Evolutionary conservation across 495 filamentous ascomycete genomes (phyloP).

Genomic region (Neurospora pannonica): DNA sequence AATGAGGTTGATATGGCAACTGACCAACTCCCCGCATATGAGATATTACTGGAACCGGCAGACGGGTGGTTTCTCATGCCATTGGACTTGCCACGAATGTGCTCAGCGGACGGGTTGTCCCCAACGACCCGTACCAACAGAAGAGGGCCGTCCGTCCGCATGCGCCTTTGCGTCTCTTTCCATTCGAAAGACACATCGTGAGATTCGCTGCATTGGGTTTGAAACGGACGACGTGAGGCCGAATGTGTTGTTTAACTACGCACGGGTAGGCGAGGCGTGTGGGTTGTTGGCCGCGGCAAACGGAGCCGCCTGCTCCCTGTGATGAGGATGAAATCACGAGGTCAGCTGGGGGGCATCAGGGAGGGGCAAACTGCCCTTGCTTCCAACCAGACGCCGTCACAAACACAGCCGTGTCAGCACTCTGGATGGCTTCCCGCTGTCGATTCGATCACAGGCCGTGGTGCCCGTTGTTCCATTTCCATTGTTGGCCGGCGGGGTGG

Average conservation of each 20-base stretch:
- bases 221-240: neutral
- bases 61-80: neutral
- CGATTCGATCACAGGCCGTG: slow-evolving; percentile 19
- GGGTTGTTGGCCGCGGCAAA: slow-evolving; percentile 15
- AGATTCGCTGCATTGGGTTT: neutral
- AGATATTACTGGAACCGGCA: neutral
- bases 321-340: slow-evolving; percentile 21
- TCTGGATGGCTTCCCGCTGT: slow-evolving; percentile 8
- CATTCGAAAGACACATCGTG: neutral
- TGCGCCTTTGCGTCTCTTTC: neutral
- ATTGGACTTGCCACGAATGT: neutral
- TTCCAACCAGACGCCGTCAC: slow-evolving; percentile 2
- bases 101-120: neutral
- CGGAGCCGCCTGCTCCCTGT: slow-evolving; percentile 12
- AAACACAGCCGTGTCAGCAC: slow-evolving; percentile 22
- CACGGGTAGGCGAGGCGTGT: neutral
- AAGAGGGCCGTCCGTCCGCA: neutral
- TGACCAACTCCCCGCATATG: neutral
- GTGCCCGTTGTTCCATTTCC: neutral
- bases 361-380: slow-evolving; percentile 2
- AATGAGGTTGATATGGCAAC: neutral
- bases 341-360: slow-evolving; percentile 14
- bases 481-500: neutral
- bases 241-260: neutral
- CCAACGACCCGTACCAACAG: neutral